phyloP scores from a whole-genome alignment of 352 stramenopile species.

The Phytophthora rubi region DNA sequence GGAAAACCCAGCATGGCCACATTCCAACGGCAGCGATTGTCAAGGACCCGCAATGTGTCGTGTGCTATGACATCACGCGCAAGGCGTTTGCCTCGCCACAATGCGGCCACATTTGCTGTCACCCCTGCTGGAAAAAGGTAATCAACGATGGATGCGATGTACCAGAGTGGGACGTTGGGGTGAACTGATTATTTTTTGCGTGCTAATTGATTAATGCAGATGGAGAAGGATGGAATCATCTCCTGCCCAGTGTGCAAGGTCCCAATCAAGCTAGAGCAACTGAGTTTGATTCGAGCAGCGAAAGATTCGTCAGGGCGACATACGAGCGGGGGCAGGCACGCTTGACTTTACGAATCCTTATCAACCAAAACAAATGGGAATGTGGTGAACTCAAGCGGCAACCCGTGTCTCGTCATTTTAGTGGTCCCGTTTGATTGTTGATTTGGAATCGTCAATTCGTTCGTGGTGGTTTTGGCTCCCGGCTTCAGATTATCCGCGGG shows the following conservation, averaged over 20 bases:
- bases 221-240: constrained; percentile 77
- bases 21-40: constrained; percentile 57
- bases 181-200: constrained; percentile 31
- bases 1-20: constrained; percentile 47
- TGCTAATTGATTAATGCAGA: constrained; percentile 45
- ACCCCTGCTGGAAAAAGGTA: constrained; percentile 87
- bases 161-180: constrained; percentile 15
- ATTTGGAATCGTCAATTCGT: constrained; percentile 40
- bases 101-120: constrained; percentile 87
- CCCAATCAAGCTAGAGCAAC: constrained; percentile 67
- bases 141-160: constrained; percentile 13
- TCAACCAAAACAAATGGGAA: constrained; percentile 2
- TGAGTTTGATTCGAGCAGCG: constrained; percentile 77
- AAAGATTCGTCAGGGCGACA: constrained; percentile 36
- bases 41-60: constrained; percentile 81
- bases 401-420: constrained; percentile 36
- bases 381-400: constrained; percentile 18
- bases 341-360: constrained; percentile 14
- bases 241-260: constrained; percentile 82
- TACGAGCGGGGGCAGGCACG: not conserved
- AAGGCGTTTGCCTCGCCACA: constrained; percentile 76
- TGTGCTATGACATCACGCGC: constrained; percentile 83
- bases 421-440: constrained; percentile 21
- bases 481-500: constrained; percentile 13
- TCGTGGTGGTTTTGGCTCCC: constrained; percentile 36